phyloP scores from a whole-genome alignment of 352 stramenopile genomes.

The Globisporangium nagaii region DNA sequence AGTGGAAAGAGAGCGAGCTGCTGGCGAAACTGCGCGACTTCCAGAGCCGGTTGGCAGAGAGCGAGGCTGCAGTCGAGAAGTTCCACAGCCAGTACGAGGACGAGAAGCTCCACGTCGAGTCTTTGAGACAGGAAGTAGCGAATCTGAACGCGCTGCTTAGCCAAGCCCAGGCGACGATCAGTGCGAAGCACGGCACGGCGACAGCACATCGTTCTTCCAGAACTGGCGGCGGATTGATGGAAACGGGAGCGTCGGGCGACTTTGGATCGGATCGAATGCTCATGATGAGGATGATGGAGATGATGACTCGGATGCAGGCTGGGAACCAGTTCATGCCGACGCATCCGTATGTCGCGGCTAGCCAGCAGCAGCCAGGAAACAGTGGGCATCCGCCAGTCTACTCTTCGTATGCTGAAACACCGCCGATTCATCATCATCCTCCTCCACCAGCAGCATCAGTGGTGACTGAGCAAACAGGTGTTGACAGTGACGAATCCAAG shows the following conservation, averaged over 20 bases:
- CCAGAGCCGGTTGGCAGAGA: conserved; percentile 40
- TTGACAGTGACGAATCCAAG: conserved; percentile 2
- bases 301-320: conserved; percentile 36
- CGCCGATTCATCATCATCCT: not conserved
- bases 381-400: not conserved
- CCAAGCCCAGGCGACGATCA: conserved; percentile 52
- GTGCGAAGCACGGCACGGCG: conserved; percentile 22
- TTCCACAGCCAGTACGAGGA: conserved; percentile 74
- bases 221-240: too few species aligned
- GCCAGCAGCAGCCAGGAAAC: not conserved
- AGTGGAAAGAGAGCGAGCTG: conserved; percentile 60
- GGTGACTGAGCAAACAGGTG: not conserved
- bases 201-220: not conserved
- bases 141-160: conserved; percentile 58
- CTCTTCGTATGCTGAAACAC: not conserved
- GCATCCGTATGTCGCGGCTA: not conserved
- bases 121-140: conserved; percentile 56
- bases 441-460: not conserved
- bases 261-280: conserved; percentile 27
- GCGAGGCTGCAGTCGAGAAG: conserved; percentile 45
- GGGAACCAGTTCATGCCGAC: not conserved
- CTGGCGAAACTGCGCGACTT: conserved; percentile 38
- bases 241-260: not conserved
- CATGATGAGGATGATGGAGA: conserved; percentile 66
- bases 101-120: conserved; percentile 66